Evolutionary conservation across 176 grass and related monocot species (phyloP).

Genomic region (Oryza meyeriana): DNA sequence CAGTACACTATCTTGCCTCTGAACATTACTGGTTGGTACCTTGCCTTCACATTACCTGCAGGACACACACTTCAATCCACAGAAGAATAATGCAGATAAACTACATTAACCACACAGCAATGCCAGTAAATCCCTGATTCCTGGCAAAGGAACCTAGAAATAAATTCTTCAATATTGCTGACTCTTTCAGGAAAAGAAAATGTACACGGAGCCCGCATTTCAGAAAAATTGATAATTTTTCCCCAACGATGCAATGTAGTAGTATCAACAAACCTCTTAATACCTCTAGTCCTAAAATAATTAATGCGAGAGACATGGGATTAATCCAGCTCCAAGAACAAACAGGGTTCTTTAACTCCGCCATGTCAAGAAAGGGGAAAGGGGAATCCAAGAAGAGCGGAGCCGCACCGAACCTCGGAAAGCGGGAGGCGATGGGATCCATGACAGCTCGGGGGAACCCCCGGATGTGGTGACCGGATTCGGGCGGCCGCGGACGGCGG

Average conservation of each 20-base stretch:
- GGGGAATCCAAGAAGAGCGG: background rate
- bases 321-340: constrained; percentile 19
- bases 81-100: background rate
- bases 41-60: constrained; percentile 43
- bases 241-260: background rate
- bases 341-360: constrained; percentile 15
- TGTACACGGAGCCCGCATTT: background rate
- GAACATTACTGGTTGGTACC: constrained; percentile 53
- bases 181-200: background rate
- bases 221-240: background rate
- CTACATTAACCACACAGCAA: background rate
- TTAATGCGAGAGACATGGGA: background rate
- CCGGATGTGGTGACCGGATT: background rate
- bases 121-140: background rate
- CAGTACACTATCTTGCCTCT: constrained; percentile 64
- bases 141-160: background rate
- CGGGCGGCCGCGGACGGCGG: background rate
- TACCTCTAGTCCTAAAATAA: background rate
- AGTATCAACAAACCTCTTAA: background rate
- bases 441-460: constrained; percentile 9
- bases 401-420: constrained; percentile 26
- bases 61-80: background rate
- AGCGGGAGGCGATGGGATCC: constrained; percentile 30
- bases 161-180: background rate
- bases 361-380: constrained; percentile 16